Base-by-base conservation (phyloP, 2,329 filamentous ascomycete genomes). In the Cyclaneusma minus region DNA sequence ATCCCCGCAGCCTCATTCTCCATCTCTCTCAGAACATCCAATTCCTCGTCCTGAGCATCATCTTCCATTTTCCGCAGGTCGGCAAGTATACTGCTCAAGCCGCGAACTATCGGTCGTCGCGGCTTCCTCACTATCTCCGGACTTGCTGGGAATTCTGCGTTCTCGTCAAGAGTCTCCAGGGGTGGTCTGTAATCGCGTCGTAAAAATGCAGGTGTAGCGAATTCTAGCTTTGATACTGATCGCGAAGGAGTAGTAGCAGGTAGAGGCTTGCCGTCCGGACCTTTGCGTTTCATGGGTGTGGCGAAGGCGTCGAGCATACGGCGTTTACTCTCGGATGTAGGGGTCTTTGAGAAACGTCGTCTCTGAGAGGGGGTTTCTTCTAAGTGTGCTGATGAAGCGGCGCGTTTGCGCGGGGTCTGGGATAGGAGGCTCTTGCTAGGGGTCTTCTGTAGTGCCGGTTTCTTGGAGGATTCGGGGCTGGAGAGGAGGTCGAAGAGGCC, bases 401-500 rank as follows among this genome's bases (percentile, higher is more conserved):
- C n/a, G n/a, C n/a, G n/a, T n/a, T n/a, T n/a, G n/a, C n/a, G n/a
- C n/a, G n/a, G n/a, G n/a, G n/a, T n/a, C n/a, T n/a, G n/a, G n/a
- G 28, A n/a, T 34, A 30, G 32, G 32, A 34, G 29, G 32, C 50
- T 50, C 43, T 58, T 66, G 30, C 56, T 59, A 3, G 64, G 62
- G 7, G 63, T 68, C 6, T 52, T 48, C n/a, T 55, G 40, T 4
- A 43, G 13, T 9, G 40, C 38, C 4, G 31, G 16, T 5, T 36
- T 22, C 6, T n/a, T n/a, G n/a, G 34, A 8, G 18, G 18, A 21
- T 21, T 14, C 21, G 9, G 12, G 11, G 18, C 11, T 5, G n/a
- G 58, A 54, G 6, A 83, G 53, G 7, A 78, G 52, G 43, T 87
- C 81, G 44, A 89, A 89, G 11, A 89, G 53, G 4, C 81, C 79